Evolutionary conservation across 1,284 basidiomycete species (phyloP).

Genomic region (Marasmius oreades): DNA sequence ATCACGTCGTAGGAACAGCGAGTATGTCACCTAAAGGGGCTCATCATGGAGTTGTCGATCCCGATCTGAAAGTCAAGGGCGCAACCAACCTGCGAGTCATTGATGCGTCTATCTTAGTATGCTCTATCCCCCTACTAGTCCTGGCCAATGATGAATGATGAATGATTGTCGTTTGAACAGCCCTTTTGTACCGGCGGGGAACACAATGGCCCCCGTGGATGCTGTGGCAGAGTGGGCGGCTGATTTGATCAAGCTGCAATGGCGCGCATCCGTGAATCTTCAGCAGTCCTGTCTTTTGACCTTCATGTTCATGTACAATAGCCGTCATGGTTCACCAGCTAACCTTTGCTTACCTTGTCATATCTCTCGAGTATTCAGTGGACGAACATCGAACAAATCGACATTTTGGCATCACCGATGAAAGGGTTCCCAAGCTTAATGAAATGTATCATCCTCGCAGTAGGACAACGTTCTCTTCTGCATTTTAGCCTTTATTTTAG

Average conservation of each 20-base stretch:
- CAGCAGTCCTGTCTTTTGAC: no score
- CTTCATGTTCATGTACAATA: neutral
- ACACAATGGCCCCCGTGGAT: constrained; percentile 3
- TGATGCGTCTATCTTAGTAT: constrained; percentile 16
- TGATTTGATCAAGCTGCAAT: constrained; percentile 9
- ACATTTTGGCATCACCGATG: neutral
- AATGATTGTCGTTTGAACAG: neutral
- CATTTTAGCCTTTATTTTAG: neutral
- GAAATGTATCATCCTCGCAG: neutral
- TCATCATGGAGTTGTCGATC: constrained; percentile 14
- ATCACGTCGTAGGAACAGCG: constrained; percentile 14
- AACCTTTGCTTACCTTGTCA: no score
- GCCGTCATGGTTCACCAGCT: neutral
- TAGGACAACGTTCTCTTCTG: neutral
- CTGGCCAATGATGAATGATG: neutral
- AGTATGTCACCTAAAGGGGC: constrained; percentile 11
- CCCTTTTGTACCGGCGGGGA: constrained; percentile 1
- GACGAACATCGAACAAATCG: neutral
- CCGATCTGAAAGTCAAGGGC: constrained; percentile 13
- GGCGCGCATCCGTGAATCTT: neutral
- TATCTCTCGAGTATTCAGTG: neutral
- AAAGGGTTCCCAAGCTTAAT: neutral
- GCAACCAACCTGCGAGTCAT: constrained; percentile 9
- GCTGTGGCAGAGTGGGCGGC: constrained; percentile 4
- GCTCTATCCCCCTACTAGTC: constrained; percentile 49